A percentile compares a stretch with the other conserved stretches of the same genome.
These are phyloP conservation scores for Gynandropsis gynandra DNA, from an alignment of 345 rosid species.

Conservation along the genomic window DNA sequence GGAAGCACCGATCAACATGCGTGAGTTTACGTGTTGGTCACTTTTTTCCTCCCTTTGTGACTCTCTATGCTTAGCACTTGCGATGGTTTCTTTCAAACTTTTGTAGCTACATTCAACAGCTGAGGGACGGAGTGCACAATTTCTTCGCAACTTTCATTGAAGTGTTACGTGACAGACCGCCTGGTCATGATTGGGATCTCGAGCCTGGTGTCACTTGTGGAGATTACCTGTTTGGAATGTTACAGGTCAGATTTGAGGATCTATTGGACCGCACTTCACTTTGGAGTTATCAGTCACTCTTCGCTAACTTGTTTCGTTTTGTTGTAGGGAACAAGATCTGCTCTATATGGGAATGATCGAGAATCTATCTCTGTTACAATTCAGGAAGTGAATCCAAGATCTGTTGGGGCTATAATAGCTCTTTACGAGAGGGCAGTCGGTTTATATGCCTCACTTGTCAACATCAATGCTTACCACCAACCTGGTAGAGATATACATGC, in stretches of 20 bases:
- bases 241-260: constrained; percentile 52
- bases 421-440: constrained; percentile 99
- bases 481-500: constrained; percentile 47
- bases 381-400: constrained; percentile 85
- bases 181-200: constrained; percentile 99
- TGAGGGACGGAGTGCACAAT: constrained; percentile 97
- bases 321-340: constrained; percentile 93
- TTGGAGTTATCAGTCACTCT: not conserved
- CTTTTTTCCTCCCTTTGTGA: not conserved
- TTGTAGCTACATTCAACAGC: constrained; percentile 87
- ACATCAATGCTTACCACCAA: constrained; percentile 94
- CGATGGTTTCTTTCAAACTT: constrained; percentile 18
- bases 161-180: constrained; percentile 90
- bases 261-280: not conserved
- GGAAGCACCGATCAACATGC: constrained; percentile 99
- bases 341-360: constrained; percentile 78
- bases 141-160: constrained; percentile 96
- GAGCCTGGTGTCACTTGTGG: constrained; percentile 99
- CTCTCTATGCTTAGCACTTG: not conserved
- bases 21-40: constrained; percentile 41
- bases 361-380: constrained; percentile 87
- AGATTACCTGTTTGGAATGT: constrained; percentile 96
- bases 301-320: constrained; percentile 14
- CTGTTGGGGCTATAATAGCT: constrained; percentile 84
- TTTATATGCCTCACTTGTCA: constrained; percentile 72